These are phyloP conservation scores for Pseudonectria foliicola DNA, from an alignment of 2,329 filamentous ascomycete species.

Conservation along the genomic window DNA sequence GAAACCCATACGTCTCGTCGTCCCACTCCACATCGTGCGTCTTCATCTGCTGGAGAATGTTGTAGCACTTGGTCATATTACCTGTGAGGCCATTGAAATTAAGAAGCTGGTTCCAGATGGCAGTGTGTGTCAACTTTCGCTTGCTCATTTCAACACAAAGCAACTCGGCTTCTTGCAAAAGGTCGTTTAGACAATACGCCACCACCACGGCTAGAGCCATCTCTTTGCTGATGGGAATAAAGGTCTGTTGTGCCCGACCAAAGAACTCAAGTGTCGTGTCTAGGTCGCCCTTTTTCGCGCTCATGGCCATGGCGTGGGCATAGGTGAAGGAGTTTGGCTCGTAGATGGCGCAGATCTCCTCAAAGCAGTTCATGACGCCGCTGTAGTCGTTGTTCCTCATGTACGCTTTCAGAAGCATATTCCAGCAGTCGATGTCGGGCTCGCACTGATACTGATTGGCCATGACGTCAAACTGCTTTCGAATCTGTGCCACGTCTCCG, in stretches of 20 bases:
- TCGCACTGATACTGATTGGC: slow-evolving; percentile 43
- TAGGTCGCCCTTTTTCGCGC: slow-evolving; percentile 65
- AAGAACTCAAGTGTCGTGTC: slow-evolving; percentile 61
- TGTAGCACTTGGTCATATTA: slow-evolving; percentile 42
- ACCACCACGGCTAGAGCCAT: slow-evolving; percentile 61
- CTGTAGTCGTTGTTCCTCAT: slow-evolving; percentile 58
- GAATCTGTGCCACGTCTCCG: slow-evolving; percentile 55
- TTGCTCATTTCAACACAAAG: slow-evolving; percentile 43
- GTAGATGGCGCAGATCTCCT: slow-evolving; percentile 44
- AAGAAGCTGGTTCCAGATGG: slow-evolving; percentile 75
- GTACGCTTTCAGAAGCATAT: slow-evolving; percentile 68
- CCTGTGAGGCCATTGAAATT: slow-evolving; percentile 59
- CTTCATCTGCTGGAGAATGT: slow-evolving; percentile 42
- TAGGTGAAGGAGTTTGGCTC: slow-evolving; percentile 59
- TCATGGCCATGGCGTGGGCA: slow-evolving; percentile 66
- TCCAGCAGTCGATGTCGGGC: slow-evolving; percentile 61
- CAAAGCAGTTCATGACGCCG: slow-evolving; percentile 58
- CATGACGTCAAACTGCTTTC: slow-evolving; percentile 57
- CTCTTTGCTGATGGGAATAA: slow-evolving; percentile 43
- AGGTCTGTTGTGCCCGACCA: slow-evolving; percentile 48
- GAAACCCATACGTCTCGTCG: slow-evolving; percentile 40
- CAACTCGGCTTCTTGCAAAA: slow-evolving; percentile 29
- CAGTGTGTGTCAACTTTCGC: slow-evolving; percentile 44
- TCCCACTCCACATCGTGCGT: slow-evolving; percentile 40
- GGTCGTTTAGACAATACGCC: slow-evolving; percentile 48